A percentile compares a stretch with the other conserved stretches of the same genome.
phyloP scores from a whole-genome alignment of 306 rosid species.

The Vachellia collinsii region DNA sequence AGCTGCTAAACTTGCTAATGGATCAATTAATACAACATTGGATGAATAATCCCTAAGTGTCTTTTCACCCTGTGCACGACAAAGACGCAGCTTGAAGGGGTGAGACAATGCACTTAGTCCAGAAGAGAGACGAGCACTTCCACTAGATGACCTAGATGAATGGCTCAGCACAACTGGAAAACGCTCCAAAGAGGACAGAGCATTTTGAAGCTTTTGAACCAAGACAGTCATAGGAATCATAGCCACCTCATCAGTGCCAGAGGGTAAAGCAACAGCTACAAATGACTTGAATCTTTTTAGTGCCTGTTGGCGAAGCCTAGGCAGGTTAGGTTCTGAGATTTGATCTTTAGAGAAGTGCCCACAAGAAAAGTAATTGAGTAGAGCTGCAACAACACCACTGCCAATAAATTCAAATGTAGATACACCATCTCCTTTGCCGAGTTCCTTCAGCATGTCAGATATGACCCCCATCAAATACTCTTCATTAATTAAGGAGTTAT shows the following conservation, averaged over 20 bases:
- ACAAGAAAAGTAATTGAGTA: conserved; percentile 90
- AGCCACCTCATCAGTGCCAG: conserved; percentile 44
- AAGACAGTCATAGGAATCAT: conserved; percentile 75
- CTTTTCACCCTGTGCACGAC: conserved; percentile 95
- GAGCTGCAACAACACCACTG: conserved; percentile 88
- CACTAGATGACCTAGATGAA: conserved; percentile 88
- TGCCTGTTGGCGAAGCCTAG: conserved; percentile 86
- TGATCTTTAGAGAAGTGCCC: conserved; percentile 84
- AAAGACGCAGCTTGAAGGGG: conserved; percentile 91
- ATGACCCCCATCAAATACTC: conserved; percentile 72
- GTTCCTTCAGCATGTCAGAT: conserved; percentile 89
- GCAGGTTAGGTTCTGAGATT: conserved; percentile 69
- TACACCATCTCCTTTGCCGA: conserved; percentile 96
- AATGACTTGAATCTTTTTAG: conserved; percentile 82
- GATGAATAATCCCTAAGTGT: conserved; percentile 90
- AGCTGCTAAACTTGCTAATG: conserved; percentile 94
- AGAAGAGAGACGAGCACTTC: conserved; percentile 92
- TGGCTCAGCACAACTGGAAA: conserved; percentile 97
- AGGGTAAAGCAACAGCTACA: conserved; percentile 85
- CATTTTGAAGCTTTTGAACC: conserved; percentile 96
- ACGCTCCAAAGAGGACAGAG: conserved; percentile 94
- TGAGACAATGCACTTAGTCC: conserved; percentile 93
- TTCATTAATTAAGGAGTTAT: conserved; percentile 58
- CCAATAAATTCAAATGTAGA: conserved; percentile 99
- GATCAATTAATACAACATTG: conserved; percentile 91